Evolutionary conservation across 1,284 basidiomycete genomes (phyloP), one percentile per base, ranked within the genome.

Genomic region (Boletellus deceptivus): DNA sequence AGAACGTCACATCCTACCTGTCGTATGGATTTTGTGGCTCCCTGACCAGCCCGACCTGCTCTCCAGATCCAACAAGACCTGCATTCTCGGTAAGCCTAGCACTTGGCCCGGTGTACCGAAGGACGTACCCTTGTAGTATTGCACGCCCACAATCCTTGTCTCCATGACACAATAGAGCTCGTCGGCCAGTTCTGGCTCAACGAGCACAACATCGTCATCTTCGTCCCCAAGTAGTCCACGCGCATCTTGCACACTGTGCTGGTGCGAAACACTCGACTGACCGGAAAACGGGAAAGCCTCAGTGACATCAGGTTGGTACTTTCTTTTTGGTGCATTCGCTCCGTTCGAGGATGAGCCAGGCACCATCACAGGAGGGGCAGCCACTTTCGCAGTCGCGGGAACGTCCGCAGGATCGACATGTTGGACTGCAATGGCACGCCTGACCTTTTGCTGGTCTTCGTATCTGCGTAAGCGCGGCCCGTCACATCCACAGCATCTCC

Each of bases 41-140:
- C 53, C 91, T 72, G 3, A 80, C 69, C 0, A 93, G 74, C 40
- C 76, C 69, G n/a, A 93, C 91, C 66, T 90, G 79, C 66, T 93
- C 90, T 40, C 85, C 88, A 1, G 77, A 67, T 4, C 84, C 89
- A 35, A 92, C 91, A 46, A 93, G 62, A 35, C 90, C 89, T 82
- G 39, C n/a, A 50, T 18, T 25, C 34, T 20, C 20, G 20, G 20
- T 20, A 20, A 20, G 20, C 20, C 20, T 20, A 20, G 20, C 20
- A 20, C 20, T 20, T 39, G 22, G 25, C 17, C 27, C 36, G 34
- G 46, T 27, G 42, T 31, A 5, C n/a, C 20, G 13, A 46, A 43
- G 14, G 7, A 55, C 59, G 7, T 45, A 82, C 87, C 87, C 62
- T 74, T 74, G 61, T 93, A 93, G 63, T 93, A 90, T 62, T 91